A percentile compares a stretch with the other conserved stretches of the same genome.
Conservation (phyloP, 495 filamentous ascomycete species). For the Pseudevernia furfuracea region DNA sequence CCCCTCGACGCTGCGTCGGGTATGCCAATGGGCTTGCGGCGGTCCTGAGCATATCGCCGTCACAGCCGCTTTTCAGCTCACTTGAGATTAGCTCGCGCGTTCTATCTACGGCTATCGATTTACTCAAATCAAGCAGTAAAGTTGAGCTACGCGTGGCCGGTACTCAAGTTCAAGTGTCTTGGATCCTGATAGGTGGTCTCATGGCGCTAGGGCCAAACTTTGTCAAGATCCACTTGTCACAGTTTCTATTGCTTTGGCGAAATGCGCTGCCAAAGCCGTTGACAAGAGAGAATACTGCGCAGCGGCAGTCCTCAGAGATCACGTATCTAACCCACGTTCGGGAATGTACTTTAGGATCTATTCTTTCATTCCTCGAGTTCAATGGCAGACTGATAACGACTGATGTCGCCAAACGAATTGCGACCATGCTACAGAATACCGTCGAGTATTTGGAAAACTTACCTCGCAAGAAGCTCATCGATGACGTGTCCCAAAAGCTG, state of each 20-base stretch:
- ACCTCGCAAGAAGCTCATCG: slow-evolving; percentile 75
- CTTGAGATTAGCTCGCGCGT: slow-evolving; percentile 91
- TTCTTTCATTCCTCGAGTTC: slow-evolving; percentile 87
- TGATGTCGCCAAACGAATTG: slow-evolving; percentile 89
- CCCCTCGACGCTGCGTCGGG: slow-evolving; percentile 76
- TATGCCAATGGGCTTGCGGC: slow-evolving; percentile 91
- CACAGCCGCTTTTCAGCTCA: slow-evolving; percentile 87
- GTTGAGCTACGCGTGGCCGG: slow-evolving; percentile 86
- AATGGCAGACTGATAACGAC: slow-evolving; percentile 86
- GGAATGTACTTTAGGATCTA: slow-evolving; percentile 87
- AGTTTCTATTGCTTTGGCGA: slow-evolving; percentile 94
- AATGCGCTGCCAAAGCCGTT: slow-evolving; percentile 94
- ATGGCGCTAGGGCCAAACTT: slow-evolving; percentile 98
- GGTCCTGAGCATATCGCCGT: slow-evolving; percentile 77
- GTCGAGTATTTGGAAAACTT: slow-evolving; percentile 77
- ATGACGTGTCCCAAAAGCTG: slow-evolving; percentile 79
- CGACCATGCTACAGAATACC: slow-evolving; percentile 92
- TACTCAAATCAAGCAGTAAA: slow-evolving; percentile 87
- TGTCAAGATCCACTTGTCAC: slow-evolving; percentile 95
- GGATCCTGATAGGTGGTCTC: slow-evolving; percentile 91
- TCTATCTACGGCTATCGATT: slow-evolving; percentile 78
- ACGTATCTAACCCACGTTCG: slow-evolving; percentile 91
- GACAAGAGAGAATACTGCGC: slow-evolving; percentile 75
- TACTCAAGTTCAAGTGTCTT: slow-evolving; percentile 94
- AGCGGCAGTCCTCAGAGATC: slow-evolving; percentile 74